Evolutionary conservation across 352 stramenopile genomes (phyloP).

Genomic region (Phytopythium delawarense): DNA sequence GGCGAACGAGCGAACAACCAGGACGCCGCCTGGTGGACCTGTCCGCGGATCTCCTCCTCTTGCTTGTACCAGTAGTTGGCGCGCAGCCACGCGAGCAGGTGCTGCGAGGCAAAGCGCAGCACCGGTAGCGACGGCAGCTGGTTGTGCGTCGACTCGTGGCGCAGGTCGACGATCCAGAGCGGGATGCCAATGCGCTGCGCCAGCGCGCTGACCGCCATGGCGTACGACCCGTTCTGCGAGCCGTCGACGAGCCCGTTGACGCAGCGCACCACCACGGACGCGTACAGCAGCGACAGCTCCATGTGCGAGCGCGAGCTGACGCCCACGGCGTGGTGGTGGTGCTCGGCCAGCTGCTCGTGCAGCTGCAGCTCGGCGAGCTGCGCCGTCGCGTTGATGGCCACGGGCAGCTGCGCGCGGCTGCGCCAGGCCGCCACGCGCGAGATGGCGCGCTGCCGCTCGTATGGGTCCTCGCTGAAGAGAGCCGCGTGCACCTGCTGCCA

Average conservation of each 20-base stretch:
- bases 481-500: conserved; percentile 62
- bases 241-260: conserved; percentile 83
- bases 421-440: conserved; percentile 65
- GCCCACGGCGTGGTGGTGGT: conserved; percentile 64
- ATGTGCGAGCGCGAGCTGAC: conserved; percentile 72
- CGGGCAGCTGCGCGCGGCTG: conserved; percentile 63
- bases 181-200: conserved; percentile 90
- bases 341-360: conserved; percentile 61
- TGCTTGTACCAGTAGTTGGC: conserved; percentile 87
- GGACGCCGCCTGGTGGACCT: conserved; percentile 41
- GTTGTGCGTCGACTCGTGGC: conserved; percentile 93
- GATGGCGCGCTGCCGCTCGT: conserved; percentile 46
- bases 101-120: conserved; percentile 80
- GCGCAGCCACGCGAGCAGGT: conserved; percentile 86
- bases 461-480: conserved; percentile 47
- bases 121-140: conserved; percentile 88
- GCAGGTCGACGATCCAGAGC: conserved; percentile 91
- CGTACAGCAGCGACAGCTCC: conserved; percentile 71
- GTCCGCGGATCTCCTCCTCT: conserved; percentile 37
- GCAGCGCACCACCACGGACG: conserved; percentile 62
- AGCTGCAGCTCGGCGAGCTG: conserved; percentile 75
- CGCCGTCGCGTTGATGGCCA: conserved; percentile 72
- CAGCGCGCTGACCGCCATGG: conserved; percentile 64
- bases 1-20: conserved; percentile 31
- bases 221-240: conserved; percentile 76